Evolutionary conservation across 345 rosid species (phyloP).

Genomic region (Cardamine chenopodiifolia): DNA sequence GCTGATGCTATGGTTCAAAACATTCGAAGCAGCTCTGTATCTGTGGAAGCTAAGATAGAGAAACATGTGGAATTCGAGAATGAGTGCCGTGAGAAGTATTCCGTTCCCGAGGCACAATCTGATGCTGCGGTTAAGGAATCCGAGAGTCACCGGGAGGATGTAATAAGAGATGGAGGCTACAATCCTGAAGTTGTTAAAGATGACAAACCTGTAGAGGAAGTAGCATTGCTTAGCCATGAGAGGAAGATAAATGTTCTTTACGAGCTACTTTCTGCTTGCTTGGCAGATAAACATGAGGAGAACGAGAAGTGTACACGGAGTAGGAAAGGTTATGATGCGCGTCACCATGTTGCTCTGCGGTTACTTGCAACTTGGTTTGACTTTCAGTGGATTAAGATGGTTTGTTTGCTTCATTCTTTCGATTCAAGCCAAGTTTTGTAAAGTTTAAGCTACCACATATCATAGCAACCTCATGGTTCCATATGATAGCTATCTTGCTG

Average conservation of each 20-base stretch:
- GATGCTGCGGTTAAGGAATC: slow-evolving; percentile 37
- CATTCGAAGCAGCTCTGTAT: slow-evolving; percentile 53
- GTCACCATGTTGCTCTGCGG: slow-evolving; percentile 86
- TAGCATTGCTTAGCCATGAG: slow-evolving; percentile 59
- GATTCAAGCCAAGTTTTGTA: not conserved
- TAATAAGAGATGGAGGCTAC: too few relatives aligned
- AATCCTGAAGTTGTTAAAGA: too few relatives aligned
- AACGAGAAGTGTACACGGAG: slow-evolving; percentile 47
- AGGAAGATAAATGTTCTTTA: slow-evolving; percentile 81
- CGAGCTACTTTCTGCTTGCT: slow-evolving; percentile 90
- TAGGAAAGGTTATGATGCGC: slow-evolving; percentile 92
- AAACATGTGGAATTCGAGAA: slow-evolving; percentile 69
- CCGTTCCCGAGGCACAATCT: slow-evolving; percentile 48
- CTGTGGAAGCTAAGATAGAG: slow-evolving; percentile 67
- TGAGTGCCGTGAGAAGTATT: slow-evolving; percentile 71
- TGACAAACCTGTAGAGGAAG: slow-evolving; percentile 65
- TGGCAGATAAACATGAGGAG: slow-evolving; percentile 66
- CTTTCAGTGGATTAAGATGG: slow-evolving; percentile 83
- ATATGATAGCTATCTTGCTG: slow-evolving; percentile 2
- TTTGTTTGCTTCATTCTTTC: slow-evolving; percentile 41
- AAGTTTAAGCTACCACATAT: not conserved
- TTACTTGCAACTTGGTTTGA: slow-evolving; percentile 87
- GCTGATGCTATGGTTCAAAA: slow-evolving; percentile 58
- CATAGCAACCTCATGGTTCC: not conserved
- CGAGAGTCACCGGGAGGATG: too few relatives aligned